phyloP scores from a whole-genome alignment of 2,329 filamentous ascomycete genomes.

The Alternaria burnsii region DNA sequence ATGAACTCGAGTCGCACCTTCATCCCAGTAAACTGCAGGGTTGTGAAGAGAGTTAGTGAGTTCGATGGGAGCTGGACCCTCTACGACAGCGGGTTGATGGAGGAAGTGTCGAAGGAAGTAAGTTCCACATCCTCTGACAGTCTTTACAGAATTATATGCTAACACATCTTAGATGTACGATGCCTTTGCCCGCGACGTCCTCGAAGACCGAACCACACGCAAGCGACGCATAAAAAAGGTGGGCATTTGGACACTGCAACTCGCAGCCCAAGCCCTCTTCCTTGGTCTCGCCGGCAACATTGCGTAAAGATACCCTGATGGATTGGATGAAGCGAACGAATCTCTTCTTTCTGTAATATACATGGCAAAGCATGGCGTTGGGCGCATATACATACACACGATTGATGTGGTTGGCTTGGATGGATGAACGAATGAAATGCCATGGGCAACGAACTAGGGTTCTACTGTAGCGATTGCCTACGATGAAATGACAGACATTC shows the following conservation, averaged over 20 bases:
- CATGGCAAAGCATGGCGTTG: conserved; percentile 23
- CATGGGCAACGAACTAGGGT: not conserved
- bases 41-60: conserved; percentile 87
- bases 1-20: conserved; percentile 96
- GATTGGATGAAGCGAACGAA: conserved; percentile 1
- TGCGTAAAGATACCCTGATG: conserved; percentile 51
- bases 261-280: conserved; percentile 92
- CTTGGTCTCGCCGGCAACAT: conserved; percentile 91
- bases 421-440: not conserved
- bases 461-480: not conserved
- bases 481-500: conserved; percentile 12
- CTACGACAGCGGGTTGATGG: conserved; percentile 92
- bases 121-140: not conserved
- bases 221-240: conserved; percentile 92
- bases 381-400: conserved; percentile 5
- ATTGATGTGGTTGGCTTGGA: not conserved
- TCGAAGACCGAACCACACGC: conserved; percentile 87
- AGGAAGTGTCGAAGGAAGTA: conserved; percentile 86
- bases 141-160: conserved; percentile 2
- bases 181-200: conserved; percentile 90
- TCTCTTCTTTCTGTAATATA: conserved; percentile 27
- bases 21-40: conserved; percentile 92
- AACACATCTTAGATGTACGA: conserved; percentile 73
- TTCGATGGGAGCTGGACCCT: conserved; percentile 97
- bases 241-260: conserved; percentile 91